A percentile compares a stretch with the other conserved stretches of the same genome.
Conservation (phyloP, 2,329 filamentous ascomycete genomes). For the Dichotomopilus funicola region DNA sequence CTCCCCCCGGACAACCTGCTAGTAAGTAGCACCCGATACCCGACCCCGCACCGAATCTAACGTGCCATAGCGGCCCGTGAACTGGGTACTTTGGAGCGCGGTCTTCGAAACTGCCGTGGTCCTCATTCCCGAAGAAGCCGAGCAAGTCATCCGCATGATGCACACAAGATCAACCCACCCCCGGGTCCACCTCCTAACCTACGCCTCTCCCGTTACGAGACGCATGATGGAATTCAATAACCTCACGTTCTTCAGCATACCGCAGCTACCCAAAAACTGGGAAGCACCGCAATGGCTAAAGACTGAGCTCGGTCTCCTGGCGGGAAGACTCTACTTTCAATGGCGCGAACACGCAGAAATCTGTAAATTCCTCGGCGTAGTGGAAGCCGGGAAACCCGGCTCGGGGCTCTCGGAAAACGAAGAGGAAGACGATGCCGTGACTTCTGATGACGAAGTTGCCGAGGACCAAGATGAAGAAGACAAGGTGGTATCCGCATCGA, state of each 20-base stretch:
- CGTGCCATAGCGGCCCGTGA: slow-evolving; percentile 40
- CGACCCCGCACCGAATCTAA: slow-evolving; percentile 7
- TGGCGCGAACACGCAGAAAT: slow-evolving; percentile 39
- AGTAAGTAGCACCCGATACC: slow-evolving; percentile 19
- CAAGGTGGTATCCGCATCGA: background rate
- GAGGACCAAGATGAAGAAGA: slow-evolving; percentile 2
- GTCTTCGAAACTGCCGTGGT: slow-evolving; percentile 45
- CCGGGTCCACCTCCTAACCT: slow-evolving; percentile 48
- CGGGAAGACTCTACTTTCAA: slow-evolving; percentile 55
- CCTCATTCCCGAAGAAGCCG: slow-evolving; percentile 57
- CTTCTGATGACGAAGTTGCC: slow-evolving; percentile 1
- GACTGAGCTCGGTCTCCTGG: slow-evolving; percentile 53
- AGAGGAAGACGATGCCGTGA: background rate
- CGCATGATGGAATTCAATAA: slow-evolving; percentile 54
- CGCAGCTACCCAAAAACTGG: slow-evolving; percentile 36
- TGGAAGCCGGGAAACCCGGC: slow-evolving; percentile 4
- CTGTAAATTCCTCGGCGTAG: slow-evolving; percentile 28
- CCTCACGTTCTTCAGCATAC: slow-evolving; percentile 47
- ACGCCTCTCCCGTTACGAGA: slow-evolving; percentile 54
- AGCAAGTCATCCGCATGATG: slow-evolving; percentile 44
- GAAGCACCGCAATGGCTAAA: slow-evolving; percentile 45
- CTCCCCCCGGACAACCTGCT: slow-evolving; percentile 31
- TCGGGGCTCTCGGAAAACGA: background rate
- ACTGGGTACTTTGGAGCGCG: slow-evolving; percentile 55
- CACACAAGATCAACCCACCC: slow-evolving; percentile 23